Evolutionary conservation across 192 early-diverging fungal genomes (phyloP), one percentile per base, ranked within the genome.

Genomic region (Borealophlyctis nickersoniae): DNA sequence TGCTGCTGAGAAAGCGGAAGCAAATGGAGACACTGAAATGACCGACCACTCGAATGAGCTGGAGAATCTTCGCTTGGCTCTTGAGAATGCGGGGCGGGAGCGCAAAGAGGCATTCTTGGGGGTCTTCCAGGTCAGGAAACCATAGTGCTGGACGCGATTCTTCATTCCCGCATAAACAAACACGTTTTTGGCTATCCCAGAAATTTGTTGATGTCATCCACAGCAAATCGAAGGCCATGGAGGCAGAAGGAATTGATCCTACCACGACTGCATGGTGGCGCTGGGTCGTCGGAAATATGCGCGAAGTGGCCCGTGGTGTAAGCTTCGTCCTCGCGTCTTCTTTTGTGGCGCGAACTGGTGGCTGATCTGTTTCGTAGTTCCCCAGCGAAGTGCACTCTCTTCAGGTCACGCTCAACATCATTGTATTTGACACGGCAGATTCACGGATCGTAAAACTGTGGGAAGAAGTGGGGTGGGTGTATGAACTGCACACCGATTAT

Each of bases 41-140:
- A 72, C 78, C 66, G 77, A 79, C 49, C 59, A 71, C 52, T 36
- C 66, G 1, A 82, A 84, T 59, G 74, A 67, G 32, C 52, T 83
- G 3, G 67, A 72, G 60, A 65, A 79, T 23, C 65, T 87, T 13
- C 84, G 92, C 67, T 81, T 85, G 49, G 82, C 87, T 23, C 66
- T 91, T 24, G 81, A 76, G 59, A 80, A 74, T 35, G 88, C 94
- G 36, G 62, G 78, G 53, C 81, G 82, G 35, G 94, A 97, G 60
- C 87, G 91, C 61, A 90, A 86, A 66, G 90, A 94, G 64, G 86
- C 88, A 22, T 87, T 93, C 53, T 78, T 94, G 61, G 70, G 75
- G 4, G 71, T 89, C 2, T 83, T 91, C 63, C 82, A 88, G 77
- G 79, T 86, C 22, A 24, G n/a, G 66, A 16, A 19, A 13, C 4